Base-by-base conservation (phyloP, 1,139 yeast genomes). In the Blastobotrys elegans region DNA sequence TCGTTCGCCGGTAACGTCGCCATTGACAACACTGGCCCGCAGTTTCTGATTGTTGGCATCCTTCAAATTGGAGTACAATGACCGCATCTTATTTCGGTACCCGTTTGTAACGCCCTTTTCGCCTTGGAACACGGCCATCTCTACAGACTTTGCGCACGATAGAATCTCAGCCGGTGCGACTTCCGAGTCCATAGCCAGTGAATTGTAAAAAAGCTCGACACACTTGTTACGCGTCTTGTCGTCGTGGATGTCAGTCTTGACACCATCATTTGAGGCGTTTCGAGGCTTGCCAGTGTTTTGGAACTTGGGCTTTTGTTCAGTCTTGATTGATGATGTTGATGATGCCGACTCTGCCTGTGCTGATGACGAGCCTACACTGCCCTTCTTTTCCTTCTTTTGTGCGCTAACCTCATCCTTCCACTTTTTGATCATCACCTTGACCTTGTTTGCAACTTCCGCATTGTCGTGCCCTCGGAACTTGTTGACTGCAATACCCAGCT, bases 401-500 rank as follows among this genome's bases (percentile, higher is more conserved):
- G 76, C 77, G 47, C 86, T 84, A 10, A 92, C 95, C 46, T 84
- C 83, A 51, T 89, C 97, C 64, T 89, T 87, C 98, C 98, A 92
- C 38, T 75, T 73, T 59, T 81, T 79, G 60, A 92, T 89, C 72
- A 88, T 86, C 59, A 79, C 80, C 66, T 85, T 86, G 29, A 90
- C 97, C 45, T 84, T 69, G 5, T 77, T 69, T 16, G 82, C 74
- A 43, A 92, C 80, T 52, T 83, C 86, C 21, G 74, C 59, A 63
- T 85, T 87, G 21, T 72, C 61, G 55, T 86, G 86, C 10, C 84
- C 70, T 56, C 95, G 77, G 61, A 84, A 80, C 67, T 88, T 89
- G 69, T 94, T 94, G 41, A 92, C 97, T 5, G 92, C 94, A 22
- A 92, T 94, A 52, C 98, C 98, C n/a, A 92, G 92, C 66, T 88